Percentiles rank a stretch among this genome's conserved stretches.
phyloP scores from a whole-genome alignment of 208 protist species.

The Naegleria lovaniensis region DNA sequence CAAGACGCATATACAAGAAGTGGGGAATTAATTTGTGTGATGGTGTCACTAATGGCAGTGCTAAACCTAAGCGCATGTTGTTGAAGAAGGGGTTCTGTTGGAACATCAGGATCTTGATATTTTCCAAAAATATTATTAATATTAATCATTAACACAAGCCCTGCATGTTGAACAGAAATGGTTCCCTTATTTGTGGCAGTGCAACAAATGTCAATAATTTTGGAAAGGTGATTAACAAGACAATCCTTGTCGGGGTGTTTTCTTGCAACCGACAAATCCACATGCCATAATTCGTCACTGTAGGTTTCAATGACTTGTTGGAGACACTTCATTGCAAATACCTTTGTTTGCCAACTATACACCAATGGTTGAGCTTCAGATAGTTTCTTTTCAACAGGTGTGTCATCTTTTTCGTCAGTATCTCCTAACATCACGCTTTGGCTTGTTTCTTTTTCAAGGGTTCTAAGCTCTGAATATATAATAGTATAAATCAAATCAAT shows the following conservation, averaged over 20 bases:
- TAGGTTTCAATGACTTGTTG: background rate
- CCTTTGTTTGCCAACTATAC: background rate
- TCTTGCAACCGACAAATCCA: background rate
- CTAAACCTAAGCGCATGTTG: background rate
- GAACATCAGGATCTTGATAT: background rate
- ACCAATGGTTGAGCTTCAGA: background rate
- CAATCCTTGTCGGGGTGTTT: background rate
- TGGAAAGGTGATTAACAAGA: background rate
- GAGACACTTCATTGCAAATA: conserved; percentile 9
- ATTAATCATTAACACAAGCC: background rate
- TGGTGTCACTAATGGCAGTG: background rate
- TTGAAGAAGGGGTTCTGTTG: background rate
- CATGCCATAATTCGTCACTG: background rate
- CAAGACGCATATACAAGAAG: background rate
- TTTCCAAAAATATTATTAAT: background rate
- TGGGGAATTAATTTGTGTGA: background rate
- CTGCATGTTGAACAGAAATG: background rate
- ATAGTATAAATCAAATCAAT: background rate
- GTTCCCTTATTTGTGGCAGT: conserved; percentile 3
- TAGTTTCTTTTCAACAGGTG: background rate
- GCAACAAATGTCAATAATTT: conserved; percentile 21
- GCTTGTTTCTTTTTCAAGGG: background rate
- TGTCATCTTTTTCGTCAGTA: background rate
- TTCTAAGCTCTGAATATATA: background rate
- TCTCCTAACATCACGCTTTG: background rate